Evolutionary conservation across 371 early-diverging fungal genomes (phyloP).

Genomic region (Mortierella sp.): DNA sequence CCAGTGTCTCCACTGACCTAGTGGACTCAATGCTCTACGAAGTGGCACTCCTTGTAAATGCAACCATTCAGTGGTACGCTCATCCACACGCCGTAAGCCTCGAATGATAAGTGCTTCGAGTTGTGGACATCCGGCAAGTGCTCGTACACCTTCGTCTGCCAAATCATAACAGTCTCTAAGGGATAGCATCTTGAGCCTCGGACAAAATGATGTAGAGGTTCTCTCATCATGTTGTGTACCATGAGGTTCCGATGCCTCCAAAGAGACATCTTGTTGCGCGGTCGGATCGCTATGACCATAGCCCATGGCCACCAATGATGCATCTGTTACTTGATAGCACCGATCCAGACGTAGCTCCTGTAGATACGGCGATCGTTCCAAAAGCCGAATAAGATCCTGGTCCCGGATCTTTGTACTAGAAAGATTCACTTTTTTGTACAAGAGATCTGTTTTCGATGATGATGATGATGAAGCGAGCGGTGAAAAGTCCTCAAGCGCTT

Average conservation of each 20-base stretch:
- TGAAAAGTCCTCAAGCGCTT: conserved; percentile 12
- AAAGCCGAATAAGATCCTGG: conserved; percentile 21
- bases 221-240: neutral
- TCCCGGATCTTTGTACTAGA: conserved; percentile 25
- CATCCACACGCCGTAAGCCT: conserved; percentile 35
- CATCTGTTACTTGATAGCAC: conserved; percentile 33
- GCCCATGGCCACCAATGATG: conserved; percentile 29
- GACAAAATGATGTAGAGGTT: conserved; percentile 4
- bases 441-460: neutral
- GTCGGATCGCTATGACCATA: neutral
- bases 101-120: conserved; percentile 41
- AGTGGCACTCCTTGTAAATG: conserved; percentile 48
- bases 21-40: conserved; percentile 29
- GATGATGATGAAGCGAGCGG: conserved; percentile 4
- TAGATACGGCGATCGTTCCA: conserved; percentile 22
- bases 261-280: neutral
- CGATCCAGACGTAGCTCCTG: conserved; percentile 43
- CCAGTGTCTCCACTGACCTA: conserved; percentile 50
- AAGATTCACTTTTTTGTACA: conserved; percentile 12
- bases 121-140: conserved; percentile 34
- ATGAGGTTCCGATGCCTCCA: neutral
- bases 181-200: conserved; percentile 22
- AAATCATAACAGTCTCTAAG: conserved; percentile 42
- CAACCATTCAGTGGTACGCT: conserved; percentile 36
- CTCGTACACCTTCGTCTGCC: conserved; percentile 27